Conservation (phyloP, 306 rosid species). For the Dalbergia cultrata region DNA sequence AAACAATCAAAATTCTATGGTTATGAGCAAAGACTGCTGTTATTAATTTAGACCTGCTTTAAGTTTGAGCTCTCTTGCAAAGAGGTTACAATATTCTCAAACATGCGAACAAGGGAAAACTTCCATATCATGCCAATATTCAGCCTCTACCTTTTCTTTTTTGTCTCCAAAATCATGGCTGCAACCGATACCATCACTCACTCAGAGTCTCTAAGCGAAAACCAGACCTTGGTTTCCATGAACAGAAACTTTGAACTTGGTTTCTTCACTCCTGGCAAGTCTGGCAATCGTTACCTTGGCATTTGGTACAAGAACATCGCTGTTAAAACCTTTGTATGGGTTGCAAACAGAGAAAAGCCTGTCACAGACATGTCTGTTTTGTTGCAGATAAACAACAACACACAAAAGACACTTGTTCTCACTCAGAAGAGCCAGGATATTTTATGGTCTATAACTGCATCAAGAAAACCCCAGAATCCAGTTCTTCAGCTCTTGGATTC, state of each 20-base stretch:
- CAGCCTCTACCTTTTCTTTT: constrained; percentile 15
- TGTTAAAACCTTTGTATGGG: constrained; percentile 47
- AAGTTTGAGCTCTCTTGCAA: not conserved
- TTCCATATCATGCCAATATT: constrained; percentile 6
- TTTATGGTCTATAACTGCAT: constrained; percentile 46
- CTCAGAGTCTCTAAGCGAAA: constrained; percentile 37
- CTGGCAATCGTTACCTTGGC: constrained; percentile 45
- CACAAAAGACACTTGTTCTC: constrained; percentile 34
- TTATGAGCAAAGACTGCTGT: no score
- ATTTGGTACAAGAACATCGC: constrained; percentile 53
- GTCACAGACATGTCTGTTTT: constrained; percentile 28
- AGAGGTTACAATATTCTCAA: not conserved
- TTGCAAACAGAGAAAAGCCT: constrained; percentile 46
- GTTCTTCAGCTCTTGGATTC: constrained; percentile 51
- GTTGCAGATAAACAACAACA: constrained; percentile 27
- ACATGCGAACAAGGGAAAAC: not conserved
- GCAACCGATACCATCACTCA: constrained; percentile 20
- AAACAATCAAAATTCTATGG: not conserved
- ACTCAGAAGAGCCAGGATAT: constrained; percentile 29
- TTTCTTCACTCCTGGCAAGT: constrained; percentile 45
- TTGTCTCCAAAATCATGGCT: constrained; percentile 6
- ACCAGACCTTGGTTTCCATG: constrained; percentile 43
- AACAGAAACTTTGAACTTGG: constrained; percentile 55
- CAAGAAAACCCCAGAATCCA: constrained; percentile 30
- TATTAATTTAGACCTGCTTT: not conserved